Percentiles rank a stretch among this genome's conserved stretches.
phyloP scores from a whole-genome alignment of 176 grass and related monocot genomes.

The Carex cristatella region DNA sequence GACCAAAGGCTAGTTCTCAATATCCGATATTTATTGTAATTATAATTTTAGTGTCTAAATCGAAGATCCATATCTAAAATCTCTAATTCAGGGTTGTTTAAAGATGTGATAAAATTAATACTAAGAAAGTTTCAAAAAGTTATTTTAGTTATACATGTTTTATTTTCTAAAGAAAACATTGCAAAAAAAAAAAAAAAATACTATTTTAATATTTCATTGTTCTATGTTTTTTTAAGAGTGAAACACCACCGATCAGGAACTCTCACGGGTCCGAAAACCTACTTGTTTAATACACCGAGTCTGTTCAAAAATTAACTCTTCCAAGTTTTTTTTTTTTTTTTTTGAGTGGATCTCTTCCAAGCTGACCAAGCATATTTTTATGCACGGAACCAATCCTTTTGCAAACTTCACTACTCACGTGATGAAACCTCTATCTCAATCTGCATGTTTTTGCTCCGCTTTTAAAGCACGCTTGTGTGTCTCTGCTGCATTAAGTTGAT shows the following conservation, averaged over 20 bases:
- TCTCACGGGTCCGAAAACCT: not conserved
- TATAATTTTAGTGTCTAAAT: not conserved
- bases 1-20: no score
- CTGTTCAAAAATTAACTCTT: not conserved
- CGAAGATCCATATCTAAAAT: not conserved
- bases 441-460: constrained; percentile 14
- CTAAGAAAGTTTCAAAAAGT: no score
- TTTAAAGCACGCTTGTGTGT: constrained; percentile 27
- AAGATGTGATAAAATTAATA: no score
- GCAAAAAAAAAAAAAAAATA: no score
- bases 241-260: no score
- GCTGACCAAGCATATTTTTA: no score
- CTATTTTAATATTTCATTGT: no score
- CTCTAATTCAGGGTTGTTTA: not conserved
- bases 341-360: not conserved
- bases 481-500: not conserved
- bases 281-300: not conserved
- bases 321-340: no score
- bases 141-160: no score
- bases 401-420: not conserved
- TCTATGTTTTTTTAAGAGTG: no score
- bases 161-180: no score
- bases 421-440: not conserved
- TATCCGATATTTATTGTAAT: not conserved
- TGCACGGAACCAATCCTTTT: not conserved